These are phyloP conservation scores for Prunus campanulata DNA, from an alignment of 306 rosid species.

Conservation along the genomic window DNA sequence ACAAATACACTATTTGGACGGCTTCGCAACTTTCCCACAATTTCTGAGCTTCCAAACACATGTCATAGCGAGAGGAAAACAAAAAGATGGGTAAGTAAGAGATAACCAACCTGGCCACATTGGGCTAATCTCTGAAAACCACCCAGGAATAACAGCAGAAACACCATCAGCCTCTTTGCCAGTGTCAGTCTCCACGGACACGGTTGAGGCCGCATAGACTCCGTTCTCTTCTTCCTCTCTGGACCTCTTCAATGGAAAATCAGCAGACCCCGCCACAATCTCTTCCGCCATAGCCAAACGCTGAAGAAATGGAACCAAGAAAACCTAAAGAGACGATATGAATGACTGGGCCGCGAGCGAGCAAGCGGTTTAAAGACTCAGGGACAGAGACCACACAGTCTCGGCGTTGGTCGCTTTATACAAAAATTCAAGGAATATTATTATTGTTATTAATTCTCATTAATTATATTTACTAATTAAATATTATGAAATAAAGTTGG, in stretches of 20 bases:
- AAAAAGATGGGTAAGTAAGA: neutral
- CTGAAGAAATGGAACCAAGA: neutral
- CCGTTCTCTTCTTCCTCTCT: conserved; percentile 61
- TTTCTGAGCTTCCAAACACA: conserved; percentile 11
- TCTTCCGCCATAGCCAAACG: conserved; percentile 53
- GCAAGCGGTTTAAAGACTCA: neutral
- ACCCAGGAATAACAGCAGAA: conserved; percentile 81
- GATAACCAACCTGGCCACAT: conserved; percentile 94
- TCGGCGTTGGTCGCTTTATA: conserved; percentile 21
- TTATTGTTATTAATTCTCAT: neutral
- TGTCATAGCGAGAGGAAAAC: neutral
- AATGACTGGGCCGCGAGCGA: neutral
- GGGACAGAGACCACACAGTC: conserved; percentile 19
- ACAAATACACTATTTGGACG: neutral
- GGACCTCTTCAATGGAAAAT: conserved; percentile 60
- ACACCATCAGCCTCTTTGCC: conserved; percentile 33
- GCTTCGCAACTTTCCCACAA: neutral
- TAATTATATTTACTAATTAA: neutral
- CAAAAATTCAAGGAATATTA: neutral
- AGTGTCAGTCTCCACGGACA: conserved; percentile 41
- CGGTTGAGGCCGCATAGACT: conserved; percentile 32
- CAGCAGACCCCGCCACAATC: conserved; percentile 25
- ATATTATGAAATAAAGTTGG: neutral
- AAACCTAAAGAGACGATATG: conserved; percentile 3
- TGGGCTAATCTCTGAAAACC: conserved; percentile 99